Base-by-base conservation (phyloP, 192 early-diverging fungal genomes). In the Coemansia reversa region DNA sequence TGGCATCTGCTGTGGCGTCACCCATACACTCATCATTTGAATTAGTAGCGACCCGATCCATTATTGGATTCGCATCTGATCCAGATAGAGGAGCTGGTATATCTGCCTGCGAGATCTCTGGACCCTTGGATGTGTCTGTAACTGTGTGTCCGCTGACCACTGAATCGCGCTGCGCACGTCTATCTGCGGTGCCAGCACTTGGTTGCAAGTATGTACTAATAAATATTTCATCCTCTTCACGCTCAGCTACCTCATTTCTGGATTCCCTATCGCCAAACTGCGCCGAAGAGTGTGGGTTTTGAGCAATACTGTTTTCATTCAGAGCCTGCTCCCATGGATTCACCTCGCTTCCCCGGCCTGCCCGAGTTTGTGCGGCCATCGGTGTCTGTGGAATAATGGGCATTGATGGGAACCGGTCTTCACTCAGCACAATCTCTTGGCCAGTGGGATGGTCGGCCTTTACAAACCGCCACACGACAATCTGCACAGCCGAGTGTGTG, bases 391-490 rank as follows among this genome's bases (percentile, higher is more conserved):
- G 70, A 23, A 65, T 65, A 11, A 20, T 56, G 25, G 67, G 69
- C 20, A 14, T 51, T 8, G 53, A 60, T 25, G 62, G 72, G 57
- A 74, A 80, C 51, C 60, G 58, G 29, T 61, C 56, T 24, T 84
- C 74, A 58, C 29, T 52, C 19, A 62, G 67, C 24, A 55, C 60
- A 27, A 67, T 42, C 22, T 60, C 66, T 35, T 49, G 16, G 49
- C 18, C 29, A 1, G 52, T 63, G 0, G 66, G 60, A 48, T 49
- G 35, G 18, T 51, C 35, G 4, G 66, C 60, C 19, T 56, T 68
- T 35, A 84, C 58, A 19, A 84, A 64, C 47, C 84, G 79, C 57
- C 86, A 67, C 2, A 89, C 70, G 1, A 82, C 70, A 2, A 89
- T 84, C 55, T 78, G 77, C 5, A 82, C 85, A 2, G 67, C 62